A percentile compares a stretch with the other conserved stretches of the same genome.
These are phyloP conservation scores for Solidago caesia DNA, from an alignment of 129 eudicot species.

Conservation along the genomic window DNA sequence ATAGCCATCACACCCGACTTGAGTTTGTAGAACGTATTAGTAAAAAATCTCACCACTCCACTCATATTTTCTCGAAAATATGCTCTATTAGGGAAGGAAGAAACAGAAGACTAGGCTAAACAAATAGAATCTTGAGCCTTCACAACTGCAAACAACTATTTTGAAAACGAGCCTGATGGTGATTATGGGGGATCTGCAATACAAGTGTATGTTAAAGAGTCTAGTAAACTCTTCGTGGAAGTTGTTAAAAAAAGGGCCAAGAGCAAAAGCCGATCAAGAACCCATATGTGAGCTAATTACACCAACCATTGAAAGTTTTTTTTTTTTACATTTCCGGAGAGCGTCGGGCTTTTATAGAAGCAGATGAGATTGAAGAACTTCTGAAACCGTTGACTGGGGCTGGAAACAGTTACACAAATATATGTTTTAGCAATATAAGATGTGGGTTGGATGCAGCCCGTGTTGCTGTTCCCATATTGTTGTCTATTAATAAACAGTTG, in stretches of 20 bases:
- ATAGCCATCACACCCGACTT: constrained; percentile 49
- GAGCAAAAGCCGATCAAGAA: constrained; percentile 37
- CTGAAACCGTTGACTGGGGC: constrained; percentile 43
- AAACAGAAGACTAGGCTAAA: constrained; percentile 61
- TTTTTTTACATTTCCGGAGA: constrained; percentile 69
- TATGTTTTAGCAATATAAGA: constrained; percentile 66
- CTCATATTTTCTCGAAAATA: constrained; percentile 65
- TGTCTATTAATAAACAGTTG: constrained; percentile 45
- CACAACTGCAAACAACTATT: constrained; percentile 53
- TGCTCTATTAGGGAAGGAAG: constrained; percentile 59
- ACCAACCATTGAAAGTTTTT: constrained; percentile 16
- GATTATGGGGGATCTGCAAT: constrained; percentile 74
- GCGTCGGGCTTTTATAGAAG: constrained; percentile 42
- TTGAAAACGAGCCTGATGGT: constrained; percentile 58
- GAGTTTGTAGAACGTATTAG: constrained; percentile 58
- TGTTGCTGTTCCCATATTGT: constrained; percentile 48
- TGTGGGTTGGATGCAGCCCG: constrained; percentile 57
- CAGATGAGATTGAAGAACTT: constrained; percentile 43
- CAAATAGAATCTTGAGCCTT: constrained; percentile 57
- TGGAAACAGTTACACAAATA: constrained; percentile 43
- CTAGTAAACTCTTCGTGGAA: constrained; percentile 67
- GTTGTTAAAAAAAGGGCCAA: constrained; percentile 63
- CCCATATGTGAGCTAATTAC: constrained; percentile 21
- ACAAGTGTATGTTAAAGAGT: constrained; percentile 67
- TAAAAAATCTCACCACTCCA: constrained; percentile 58